Evolutionary conservation across 306 rosid genomes (phyloP).

Genomic region (Dalbergia oliveri): DNA sequence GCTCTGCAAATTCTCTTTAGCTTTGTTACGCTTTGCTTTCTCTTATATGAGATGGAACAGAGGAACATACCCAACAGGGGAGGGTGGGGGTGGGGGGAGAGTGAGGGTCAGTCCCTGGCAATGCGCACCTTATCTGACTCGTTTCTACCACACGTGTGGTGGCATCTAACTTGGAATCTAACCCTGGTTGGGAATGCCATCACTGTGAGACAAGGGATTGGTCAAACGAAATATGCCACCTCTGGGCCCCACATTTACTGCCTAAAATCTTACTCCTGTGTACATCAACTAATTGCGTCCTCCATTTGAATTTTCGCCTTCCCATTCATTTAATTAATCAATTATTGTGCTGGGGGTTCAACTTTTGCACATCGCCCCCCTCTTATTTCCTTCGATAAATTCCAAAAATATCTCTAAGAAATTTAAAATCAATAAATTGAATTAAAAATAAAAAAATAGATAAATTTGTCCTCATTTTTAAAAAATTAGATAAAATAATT

Average conservation of each 20-base stretch:
- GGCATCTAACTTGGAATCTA: conserved; percentile 55
- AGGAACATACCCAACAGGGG: conserved; percentile 73
- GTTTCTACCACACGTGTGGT: conserved; percentile 57
- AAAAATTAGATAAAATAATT: too few relatives aligned
- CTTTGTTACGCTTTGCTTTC: conserved; percentile 52
- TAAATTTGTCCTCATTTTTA: too few relatives aligned
- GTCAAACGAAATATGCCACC: conserved; percentile 57
- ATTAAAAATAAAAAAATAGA: too few relatives aligned
- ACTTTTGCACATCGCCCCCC: conserved; percentile 42
- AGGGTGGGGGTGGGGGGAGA: conserved; percentile 44
- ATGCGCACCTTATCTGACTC: conserved; percentile 52
- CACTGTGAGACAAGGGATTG: conserved; percentile 38
- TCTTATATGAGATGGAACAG: conserved; percentile 70
- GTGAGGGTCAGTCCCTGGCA: conserved; percentile 46
- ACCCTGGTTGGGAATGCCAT: conserved; percentile 53
- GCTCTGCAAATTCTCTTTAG: conserved; percentile 65
- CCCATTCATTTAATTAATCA: not conserved
- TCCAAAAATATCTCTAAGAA: too few relatives aligned
- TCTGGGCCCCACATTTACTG: conserved; percentile 51
- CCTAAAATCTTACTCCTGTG: conserved; percentile 58
- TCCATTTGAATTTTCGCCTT: not conserved
- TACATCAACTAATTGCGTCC: conserved; percentile 50
- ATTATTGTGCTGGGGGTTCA: not conserved
- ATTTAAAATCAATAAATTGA: too few relatives aligned
- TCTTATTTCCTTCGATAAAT: conserved; percentile 7